Conservation (phyloP, 257 asterid genomes). For the Solanum bulbocastanum region DNA sequence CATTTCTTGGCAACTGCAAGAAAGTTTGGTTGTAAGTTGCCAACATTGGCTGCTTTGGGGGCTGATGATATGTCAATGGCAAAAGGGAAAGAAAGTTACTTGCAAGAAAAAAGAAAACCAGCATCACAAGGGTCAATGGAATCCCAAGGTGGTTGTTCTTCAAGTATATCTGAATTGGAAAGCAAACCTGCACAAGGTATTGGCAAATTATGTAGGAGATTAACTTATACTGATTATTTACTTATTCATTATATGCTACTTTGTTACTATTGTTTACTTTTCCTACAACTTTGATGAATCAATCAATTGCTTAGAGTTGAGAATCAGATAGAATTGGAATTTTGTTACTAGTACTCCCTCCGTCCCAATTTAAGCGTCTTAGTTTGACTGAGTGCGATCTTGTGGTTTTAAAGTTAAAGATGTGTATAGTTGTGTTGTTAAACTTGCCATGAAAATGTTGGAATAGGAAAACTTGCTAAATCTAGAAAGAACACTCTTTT, state of each 20-base stretch:
- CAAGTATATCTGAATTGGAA: slow-evolving; percentile 50
- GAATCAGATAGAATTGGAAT: not conserved
- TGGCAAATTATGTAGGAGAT: not conserved
- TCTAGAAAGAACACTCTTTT: not conserved
- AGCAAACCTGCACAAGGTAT: slow-evolving; percentile 59
- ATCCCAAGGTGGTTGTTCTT: slow-evolving; percentile 64
- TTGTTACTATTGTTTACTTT: not conserved
- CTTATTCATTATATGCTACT: not conserved
- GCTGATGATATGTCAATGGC: slow-evolving; percentile 36
- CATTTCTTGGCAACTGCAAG: slow-evolving; percentile 30
- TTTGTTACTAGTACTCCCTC: not conserved
- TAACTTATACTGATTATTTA: not conserved
- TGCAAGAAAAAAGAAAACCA: slow-evolving; percentile 13
- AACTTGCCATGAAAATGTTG: not conserved
- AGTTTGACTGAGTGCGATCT: not conserved
- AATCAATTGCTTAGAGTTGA: not conserved
- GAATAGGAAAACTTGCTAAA: not conserved
- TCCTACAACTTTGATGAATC: not conserved
- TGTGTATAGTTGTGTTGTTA: not conserved
- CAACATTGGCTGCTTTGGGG: slow-evolving; percentile 16
- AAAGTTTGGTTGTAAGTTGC: slow-evolving; percentile 23
- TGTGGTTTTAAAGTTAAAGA: not conserved
- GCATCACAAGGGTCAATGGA: slow-evolving; percentile 50
- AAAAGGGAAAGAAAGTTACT: slow-evolving; percentile 38
- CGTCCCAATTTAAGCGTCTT: not conserved